Conservation (phyloP, 768 basidiomycete genomes). For the Termitomyces sp. region DNA sequence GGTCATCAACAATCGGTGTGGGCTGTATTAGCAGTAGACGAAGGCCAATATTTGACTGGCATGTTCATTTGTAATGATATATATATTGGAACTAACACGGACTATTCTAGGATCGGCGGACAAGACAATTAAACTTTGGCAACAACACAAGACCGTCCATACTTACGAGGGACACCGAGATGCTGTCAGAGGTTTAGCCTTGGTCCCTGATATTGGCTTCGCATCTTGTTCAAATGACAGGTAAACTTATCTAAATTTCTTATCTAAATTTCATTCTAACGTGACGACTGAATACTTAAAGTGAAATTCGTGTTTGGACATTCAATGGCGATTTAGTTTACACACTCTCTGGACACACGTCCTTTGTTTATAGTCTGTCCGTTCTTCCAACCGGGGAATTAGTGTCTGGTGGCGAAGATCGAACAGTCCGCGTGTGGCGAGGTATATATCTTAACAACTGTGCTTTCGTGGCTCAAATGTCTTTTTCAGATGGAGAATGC, state of each 20-base stretch:
- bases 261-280: too few species aligned
- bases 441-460: constrained; percentile 36
- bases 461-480: neutral
- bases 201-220: constrained; percentile 84
- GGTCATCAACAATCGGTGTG: constrained; percentile 92
- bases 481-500: constrained; percentile 71
- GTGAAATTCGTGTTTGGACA: constrained; percentile 92
- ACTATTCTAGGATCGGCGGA: constrained; percentile 78
- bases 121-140: constrained; percentile 88
- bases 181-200: constrained; percentile 80
- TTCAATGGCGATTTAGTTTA: constrained; percentile 73
- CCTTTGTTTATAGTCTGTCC: constrained; percentile 90
- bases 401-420: constrained; percentile 92
- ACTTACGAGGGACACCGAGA: constrained; percentile 87
- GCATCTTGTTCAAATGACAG: constrained; percentile 96
- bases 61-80: constrained; percentile 5
- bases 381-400: constrained; percentile 78
- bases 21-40: constrained; percentile 80
- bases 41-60: constrained; percentile 82
- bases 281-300: constrained; percentile 23
- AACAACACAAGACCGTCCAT: constrained; percentile 63
- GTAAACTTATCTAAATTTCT: constrained; percentile 29
- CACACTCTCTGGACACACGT: constrained; percentile 89
- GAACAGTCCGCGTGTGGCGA: constrained; percentile 87
- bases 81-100: neutral